Percentiles rank a stretch among this genome's conserved stretches.
Conservation (phyloP, 495 filamentous ascomycete genomes). For the Annulohypoxylon nitens region DNA sequence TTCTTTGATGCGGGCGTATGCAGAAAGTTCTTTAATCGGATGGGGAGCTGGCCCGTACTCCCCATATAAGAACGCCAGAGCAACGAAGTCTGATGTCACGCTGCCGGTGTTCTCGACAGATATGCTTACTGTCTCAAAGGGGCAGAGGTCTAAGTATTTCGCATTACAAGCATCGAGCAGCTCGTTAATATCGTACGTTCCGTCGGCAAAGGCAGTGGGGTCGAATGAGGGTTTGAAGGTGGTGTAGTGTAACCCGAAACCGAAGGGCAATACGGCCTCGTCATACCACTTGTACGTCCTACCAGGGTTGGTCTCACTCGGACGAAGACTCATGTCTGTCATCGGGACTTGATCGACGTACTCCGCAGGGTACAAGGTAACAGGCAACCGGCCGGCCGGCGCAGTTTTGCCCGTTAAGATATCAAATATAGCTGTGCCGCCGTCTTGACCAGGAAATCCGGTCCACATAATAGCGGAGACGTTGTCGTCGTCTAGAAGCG, state of each 20-base stretch:
- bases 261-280: conserved; percentile 59
- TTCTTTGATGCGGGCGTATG: conserved; percentile 66
- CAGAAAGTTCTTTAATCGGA: conserved; percentile 73
- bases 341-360: conserved; percentile 56
- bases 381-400: conserved; percentile 72
- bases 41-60: conserved; percentile 70
- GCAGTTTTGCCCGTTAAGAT: conserved; percentile 64
- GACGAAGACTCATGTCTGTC: conserved; percentile 59
- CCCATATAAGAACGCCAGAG: conserved; percentile 68
- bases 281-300: conserved; percentile 62
- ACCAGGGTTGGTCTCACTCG: conserved; percentile 52
- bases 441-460: conserved; percentile 68
- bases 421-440: conserved; percentile 67
- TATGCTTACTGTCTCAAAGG: conserved; percentile 56
- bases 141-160: conserved; percentile 59
- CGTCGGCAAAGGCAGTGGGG: conserved; percentile 21
- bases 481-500: conserved; percentile 61
- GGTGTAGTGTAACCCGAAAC: conserved; percentile 64
- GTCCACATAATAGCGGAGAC: conserved; percentile 68
- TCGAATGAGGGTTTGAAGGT: conserved; percentile 58
- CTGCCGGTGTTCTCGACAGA: conserved; percentile 66
- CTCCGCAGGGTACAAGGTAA: conserved; percentile 62
- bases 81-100: conserved; percentile 69
- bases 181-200: conserved; percentile 48
- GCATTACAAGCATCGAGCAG: conserved; percentile 51